Percentiles rank a stretch among this genome's conserved stretches.
phyloP scores from a whole-genome alignment of 2,329 filamentous ascomycete species.

The Phialocephala sp. region DNA sequence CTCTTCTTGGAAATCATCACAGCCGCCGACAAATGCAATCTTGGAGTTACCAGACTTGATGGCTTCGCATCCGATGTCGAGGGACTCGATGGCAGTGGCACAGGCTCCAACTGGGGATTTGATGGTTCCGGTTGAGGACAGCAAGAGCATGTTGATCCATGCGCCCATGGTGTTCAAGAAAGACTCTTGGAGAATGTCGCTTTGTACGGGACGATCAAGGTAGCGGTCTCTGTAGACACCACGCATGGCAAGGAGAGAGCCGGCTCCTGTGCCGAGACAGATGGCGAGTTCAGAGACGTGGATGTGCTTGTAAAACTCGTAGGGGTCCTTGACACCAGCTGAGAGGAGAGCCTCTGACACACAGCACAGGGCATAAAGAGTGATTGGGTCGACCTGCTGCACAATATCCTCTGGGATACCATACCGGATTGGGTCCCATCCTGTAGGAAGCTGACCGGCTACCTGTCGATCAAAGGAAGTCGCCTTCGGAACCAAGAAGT shows the following conservation, averaged over 20 bases:
- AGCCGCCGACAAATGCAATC: slow-evolving; percentile 93
- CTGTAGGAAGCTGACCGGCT: slow-evolving; percentile 91
- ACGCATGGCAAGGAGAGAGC: slow-evolving; percentile 84
- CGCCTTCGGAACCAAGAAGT: slow-evolving; percentile 92
- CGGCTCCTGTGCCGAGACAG: slow-evolving; percentile 95
- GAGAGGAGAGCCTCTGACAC: slow-evolving; percentile 87
- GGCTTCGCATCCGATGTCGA: slow-evolving; percentile 95
- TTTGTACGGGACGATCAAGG: slow-evolving; percentile 93
- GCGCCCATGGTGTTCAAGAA: slow-evolving; percentile 99
- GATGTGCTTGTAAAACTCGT: slow-evolving; percentile 99
- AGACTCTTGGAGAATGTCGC: slow-evolving; percentile 96
- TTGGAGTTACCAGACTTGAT: slow-evolving; percentile 97
- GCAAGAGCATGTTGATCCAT: slow-evolving; percentile 97
- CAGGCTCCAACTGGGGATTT: slow-evolving; percentile 97
- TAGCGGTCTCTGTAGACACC: slow-evolving; percentile 97
- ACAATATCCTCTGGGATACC: slow-evolving; percentile 97
- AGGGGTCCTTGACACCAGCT: slow-evolving; percentile 93
- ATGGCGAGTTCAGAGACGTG: slow-evolving; percentile 96
- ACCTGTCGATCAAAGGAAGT: slow-evolving; percentile 93
- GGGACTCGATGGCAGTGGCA: slow-evolving; percentile 92
- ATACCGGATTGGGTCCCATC: slow-evolving; percentile 93
- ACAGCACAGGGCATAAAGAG: slow-evolving; percentile 88
- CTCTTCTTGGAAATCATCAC: slow-evolving; percentile 97
- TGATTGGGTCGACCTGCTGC: slow-evolving; percentile 91
- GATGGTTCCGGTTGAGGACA: slow-evolving; percentile 94